Evolutionary conservation across 1,284 basidiomycete species (phyloP).

Genomic region (Austroboletus rostrupii): DNA sequence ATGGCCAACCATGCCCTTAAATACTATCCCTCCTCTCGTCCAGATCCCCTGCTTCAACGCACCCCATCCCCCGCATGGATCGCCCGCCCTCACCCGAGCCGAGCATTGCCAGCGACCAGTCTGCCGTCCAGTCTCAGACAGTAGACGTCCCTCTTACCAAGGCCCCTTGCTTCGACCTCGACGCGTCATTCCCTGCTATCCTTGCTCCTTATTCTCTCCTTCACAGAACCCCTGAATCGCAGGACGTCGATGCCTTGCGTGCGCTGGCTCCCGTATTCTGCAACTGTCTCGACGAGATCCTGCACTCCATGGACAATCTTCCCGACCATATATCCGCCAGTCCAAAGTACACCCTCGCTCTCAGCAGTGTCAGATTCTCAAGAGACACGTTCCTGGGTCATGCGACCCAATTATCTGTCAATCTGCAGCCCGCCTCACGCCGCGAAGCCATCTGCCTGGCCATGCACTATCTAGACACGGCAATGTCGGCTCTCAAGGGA

Average conservation of each 20-base stretch:
- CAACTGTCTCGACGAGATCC: constrained; percentile 25
- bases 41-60: too few species aligned
- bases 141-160: neutral
- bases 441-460: constrained; percentile 16
- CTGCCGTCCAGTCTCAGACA: constrained; percentile 8
- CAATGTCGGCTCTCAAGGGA: constrained; percentile 25
- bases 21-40: neutral
- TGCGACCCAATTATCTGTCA: constrained; percentile 12
- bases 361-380: constrained; percentile 21
- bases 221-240: constrained; percentile 17
- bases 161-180: constrained; percentile 24
- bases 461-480: constrained; percentile 25
- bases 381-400: constrained; percentile 25
- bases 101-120: constrained; percentile 14
- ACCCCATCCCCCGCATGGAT: too few species aligned
- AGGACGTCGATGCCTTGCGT: constrained; percentile 26
- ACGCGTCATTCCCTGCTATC: constrained; percentile 32
- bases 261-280: constrained; percentile 24
- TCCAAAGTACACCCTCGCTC: constrained; percentile 21
- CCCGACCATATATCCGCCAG: constrained; percentile 19
- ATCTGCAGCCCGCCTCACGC: constrained; percentile 3
- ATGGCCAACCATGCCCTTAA: neutral
- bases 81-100: too few species aligned
- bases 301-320: constrained; percentile 25
- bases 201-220: constrained; percentile 24